Evolutionary conservation across 2,329 filamentous ascomycete species (phyloP).

Genomic region (Bipolaris victoriae): DNA sequence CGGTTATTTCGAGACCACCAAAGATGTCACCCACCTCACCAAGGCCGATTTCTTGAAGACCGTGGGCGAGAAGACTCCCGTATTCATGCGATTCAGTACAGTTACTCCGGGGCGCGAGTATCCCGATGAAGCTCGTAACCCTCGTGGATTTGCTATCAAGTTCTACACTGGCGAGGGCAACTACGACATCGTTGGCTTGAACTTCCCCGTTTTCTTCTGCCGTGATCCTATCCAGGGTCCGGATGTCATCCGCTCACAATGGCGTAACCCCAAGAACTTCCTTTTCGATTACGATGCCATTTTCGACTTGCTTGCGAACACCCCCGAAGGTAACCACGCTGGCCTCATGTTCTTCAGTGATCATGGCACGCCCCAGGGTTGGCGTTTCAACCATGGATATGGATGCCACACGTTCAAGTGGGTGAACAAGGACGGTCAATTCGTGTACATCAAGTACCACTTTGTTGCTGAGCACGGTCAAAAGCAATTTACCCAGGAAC

Average conservation of each 20-base stretch:
- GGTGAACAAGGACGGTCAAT: constrained; percentile 56
- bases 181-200: constrained; percentile 57
- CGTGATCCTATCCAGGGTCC: constrained; percentile 57
- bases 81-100: constrained; percentile 55
- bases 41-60: constrained; percentile 52
- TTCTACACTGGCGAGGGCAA: constrained; percentile 58
- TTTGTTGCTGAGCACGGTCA: constrained; percentile 57
- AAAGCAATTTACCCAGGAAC: constrained; percentile 55
- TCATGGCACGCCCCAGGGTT: constrained; percentile 57
- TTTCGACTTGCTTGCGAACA: constrained; percentile 58
- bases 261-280: constrained; percentile 57
- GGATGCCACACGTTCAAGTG: constrained; percentile 58
- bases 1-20: constrained; percentile 56
- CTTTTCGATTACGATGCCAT: constrained; percentile 57
- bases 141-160: constrained; percentile 58
- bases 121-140: constrained; percentile 55
- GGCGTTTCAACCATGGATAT: constrained; percentile 51
- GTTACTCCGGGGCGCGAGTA: constrained; percentile 54
- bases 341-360: constrained; percentile 59
- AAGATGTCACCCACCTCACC: constrained; percentile 45
- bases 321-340: constrained; percentile 57
- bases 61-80: constrained; percentile 52
- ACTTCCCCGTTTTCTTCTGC: constrained; percentile 59
- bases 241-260: constrained; percentile 57
- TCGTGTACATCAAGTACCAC: constrained; percentile 61